Evolutionary conservation across 2,329 filamentous ascomycete species (phyloP).

Genomic region (Penicillium brevicompactum): DNA sequence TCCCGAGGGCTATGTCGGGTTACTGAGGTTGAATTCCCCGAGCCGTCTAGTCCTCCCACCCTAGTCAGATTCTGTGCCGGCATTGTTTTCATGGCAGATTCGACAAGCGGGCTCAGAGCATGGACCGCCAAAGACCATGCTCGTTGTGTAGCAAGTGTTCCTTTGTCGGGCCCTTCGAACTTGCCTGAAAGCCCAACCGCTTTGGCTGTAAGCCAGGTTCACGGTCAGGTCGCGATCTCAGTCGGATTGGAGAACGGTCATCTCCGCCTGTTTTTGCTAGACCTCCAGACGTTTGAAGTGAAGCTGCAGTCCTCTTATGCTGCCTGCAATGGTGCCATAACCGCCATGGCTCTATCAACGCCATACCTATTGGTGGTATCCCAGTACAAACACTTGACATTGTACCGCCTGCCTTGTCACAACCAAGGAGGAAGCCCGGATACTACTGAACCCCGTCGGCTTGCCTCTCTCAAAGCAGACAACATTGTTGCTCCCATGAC

Average conservation of each 20-base stretch:
- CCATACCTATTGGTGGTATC: conserved; percentile 82
- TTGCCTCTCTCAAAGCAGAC: conserved; percentile 79
- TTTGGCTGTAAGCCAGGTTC: conserved; percentile 42
- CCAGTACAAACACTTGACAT: conserved; percentile 68
- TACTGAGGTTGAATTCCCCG: conserved; percentile 70
- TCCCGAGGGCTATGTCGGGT: conserved; percentile 77
- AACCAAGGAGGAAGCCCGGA: conserved; percentile 7
- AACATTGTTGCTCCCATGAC: conserved; percentile 77
- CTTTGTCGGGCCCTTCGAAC: conserved; percentile 46
- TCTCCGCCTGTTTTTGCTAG: conserved; percentile 69
- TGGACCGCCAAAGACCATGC: conserved; percentile 71
- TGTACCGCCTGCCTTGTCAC: conserved; percentile 65
- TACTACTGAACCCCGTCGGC: conserved; percentile 50
- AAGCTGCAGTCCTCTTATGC: conserved; percentile 59
- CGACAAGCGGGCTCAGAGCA: conserved; percentile 68
- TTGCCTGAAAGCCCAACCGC: conserved; percentile 65
- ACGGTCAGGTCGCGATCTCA: conserved; percentile 59
- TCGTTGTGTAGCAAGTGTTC: conserved; percentile 57
- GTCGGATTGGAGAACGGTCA: conserved; percentile 73
- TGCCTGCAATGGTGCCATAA: conserved; percentile 66
- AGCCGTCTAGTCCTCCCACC: conserved; percentile 59
- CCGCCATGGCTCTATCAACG: conserved; percentile 69
- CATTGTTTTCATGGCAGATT: conserved; percentile 75
- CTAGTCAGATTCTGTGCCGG: conserved; percentile 78
- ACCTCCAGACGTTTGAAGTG: conserved; percentile 50